phyloP scores from a whole-genome alignment of 2,329 filamentous ascomycete genomes.

The Pseudogymnoascus sp. region DNA sequence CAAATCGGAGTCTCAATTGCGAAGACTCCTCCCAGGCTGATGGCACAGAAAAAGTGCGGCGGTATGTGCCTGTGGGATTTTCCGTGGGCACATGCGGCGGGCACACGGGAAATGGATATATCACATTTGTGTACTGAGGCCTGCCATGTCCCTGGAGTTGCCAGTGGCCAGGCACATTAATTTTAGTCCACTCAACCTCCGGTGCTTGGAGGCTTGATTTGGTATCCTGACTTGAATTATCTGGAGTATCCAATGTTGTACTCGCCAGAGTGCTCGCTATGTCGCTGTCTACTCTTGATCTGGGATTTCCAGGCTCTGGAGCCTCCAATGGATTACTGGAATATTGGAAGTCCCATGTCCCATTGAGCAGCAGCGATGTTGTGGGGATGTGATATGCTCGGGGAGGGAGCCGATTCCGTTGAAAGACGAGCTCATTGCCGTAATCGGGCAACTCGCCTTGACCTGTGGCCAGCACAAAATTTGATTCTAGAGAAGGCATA shows the following conservation, averaged over 20 bases:
- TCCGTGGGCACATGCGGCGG: conserved; percentile 54
- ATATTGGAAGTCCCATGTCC: conserved; percentile 49
- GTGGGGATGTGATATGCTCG: conserved; percentile 46
- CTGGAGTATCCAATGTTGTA: not conserved
- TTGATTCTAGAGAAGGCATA: not conserved
- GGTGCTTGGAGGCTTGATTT: not conserved
- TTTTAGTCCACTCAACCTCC: conserved; percentile 8
- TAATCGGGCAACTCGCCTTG: conserved; percentile 35
- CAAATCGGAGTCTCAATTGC: conserved; percentile 58
- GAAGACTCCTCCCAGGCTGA: conserved; percentile 35
- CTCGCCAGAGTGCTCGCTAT: conserved; percentile 10
- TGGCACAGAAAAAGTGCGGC: conserved; percentile 47
- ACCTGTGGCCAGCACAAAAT: conserved; percentile 14
- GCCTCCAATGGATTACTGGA: conserved; percentile 38
- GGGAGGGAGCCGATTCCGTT: conserved; percentile 44
- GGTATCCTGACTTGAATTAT: not conserved
- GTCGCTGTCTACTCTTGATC: conserved; percentile 19
- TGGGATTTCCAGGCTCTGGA: conserved; percentile 30
- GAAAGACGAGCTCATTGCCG: conserved; percentile 42
- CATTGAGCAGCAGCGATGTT: conserved; percentile 43
- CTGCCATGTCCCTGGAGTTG: conserved; percentile 59
- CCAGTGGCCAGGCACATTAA: conserved; percentile 58
- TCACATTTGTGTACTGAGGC: conserved; percentile 62
- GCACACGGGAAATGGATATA: conserved; percentile 56
- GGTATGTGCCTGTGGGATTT: conserved; percentile 58